Conservation (phyloP, 495 filamentous ascomycete genomes). For the Penicillium malachiteum region DNA sequence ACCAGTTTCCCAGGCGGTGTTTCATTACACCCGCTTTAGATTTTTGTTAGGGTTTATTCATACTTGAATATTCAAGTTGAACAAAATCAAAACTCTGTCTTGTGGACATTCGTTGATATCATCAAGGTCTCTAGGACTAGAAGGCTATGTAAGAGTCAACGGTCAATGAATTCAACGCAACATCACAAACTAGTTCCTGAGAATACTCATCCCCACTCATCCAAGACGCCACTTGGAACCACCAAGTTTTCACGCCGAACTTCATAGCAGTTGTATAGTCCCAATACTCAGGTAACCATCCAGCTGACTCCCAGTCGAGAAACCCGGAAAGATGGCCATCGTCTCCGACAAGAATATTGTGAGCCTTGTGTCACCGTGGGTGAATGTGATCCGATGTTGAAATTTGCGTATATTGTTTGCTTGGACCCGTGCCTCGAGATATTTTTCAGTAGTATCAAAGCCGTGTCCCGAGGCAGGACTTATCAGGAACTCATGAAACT, state of each 20-base stretch:
- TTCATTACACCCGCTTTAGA: too few species aligned
- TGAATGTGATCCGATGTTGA: conserved; percentile 33
- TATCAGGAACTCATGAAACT: too few species aligned
- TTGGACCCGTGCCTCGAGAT: too few species aligned
- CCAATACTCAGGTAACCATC: conserved; percentile 57
- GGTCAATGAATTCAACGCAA: conserved; percentile 25
- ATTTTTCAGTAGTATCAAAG: too few species aligned
- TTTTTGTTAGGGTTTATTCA: too few species aligned
- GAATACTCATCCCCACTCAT: conserved; percentile 25
- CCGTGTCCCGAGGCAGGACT: too few species aligned
- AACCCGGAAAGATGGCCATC: conserved; percentile 48
- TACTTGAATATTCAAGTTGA: too few species aligned
- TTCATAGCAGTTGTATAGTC: conserved; percentile 44
- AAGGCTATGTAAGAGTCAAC: conserved; percentile 22
- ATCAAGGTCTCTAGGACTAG: too few species aligned
- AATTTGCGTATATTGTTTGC: conserved; percentile 18
- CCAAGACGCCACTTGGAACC: conserved; percentile 26
- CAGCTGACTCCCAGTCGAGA: conserved; percentile 53
- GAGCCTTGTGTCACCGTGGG: conserved; percentile 49
- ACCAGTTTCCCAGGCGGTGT: too few species aligned
- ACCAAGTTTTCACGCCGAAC: conserved; percentile 26
- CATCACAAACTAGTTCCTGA: conserved; percentile 22
- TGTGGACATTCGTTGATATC: too few species aligned
- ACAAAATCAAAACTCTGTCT: too few species aligned
- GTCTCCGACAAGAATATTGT: conserved; percentile 45